Conservation (phyloP, 176 grass and related monocot genomes). For the Coix lacrymajobi region DNA sequence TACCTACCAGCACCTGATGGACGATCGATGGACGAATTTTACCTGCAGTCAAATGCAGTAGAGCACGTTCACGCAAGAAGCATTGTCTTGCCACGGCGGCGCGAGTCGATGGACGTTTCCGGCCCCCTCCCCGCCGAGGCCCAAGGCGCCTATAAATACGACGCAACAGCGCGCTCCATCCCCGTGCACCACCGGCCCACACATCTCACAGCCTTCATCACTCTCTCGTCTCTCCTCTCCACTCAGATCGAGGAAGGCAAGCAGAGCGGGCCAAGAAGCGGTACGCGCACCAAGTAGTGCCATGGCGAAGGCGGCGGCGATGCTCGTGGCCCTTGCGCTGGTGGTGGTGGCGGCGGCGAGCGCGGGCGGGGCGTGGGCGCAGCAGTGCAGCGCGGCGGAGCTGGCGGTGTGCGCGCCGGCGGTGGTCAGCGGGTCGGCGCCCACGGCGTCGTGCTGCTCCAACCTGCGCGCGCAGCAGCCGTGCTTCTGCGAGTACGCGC, state of each 20-base stretch:
- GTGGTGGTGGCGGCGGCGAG: neutral
- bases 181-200: neutral
- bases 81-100: neutral
- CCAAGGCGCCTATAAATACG: conserved; percentile 1
- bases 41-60: neutral
- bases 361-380: conserved; percentile 8
- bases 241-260: neutral
- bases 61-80: neutral
- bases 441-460: conserved; percentile 20
- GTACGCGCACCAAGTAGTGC: neutral
- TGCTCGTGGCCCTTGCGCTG: neutral
- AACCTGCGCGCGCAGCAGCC: conserved; percentile 27
- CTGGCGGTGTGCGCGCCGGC: conserved; percentile 29
- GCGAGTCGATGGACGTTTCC: neutral
- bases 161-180: neutral
- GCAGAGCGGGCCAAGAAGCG: neutral
- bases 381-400: conserved; percentile 16
- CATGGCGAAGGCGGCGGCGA: neutral
- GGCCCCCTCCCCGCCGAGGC: neutral
- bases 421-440: conserved; percentile 7
- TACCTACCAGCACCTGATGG: neutral
- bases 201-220: neutral
- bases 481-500: conserved; percentile 46
- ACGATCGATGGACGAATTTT: neutral
- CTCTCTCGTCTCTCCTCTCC: neutral